Percentiles rank a stretch among this genome's conserved stretches.
Conservation (phyloP, 768 basidiomycete species). For the Terana coerulea region DNA sequence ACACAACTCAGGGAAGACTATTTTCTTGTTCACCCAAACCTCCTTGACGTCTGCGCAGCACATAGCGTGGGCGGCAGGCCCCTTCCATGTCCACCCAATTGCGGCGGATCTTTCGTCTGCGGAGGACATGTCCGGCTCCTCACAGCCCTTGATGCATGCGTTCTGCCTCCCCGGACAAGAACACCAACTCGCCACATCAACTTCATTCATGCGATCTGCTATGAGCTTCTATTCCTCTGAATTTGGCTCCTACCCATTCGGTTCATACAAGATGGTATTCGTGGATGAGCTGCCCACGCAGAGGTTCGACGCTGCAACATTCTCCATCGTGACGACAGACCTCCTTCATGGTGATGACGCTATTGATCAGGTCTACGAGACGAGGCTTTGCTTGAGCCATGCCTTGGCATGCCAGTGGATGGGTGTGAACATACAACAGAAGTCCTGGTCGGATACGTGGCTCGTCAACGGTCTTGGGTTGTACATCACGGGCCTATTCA, state of each 20-base stretch:
- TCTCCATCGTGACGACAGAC: slow-evolving; percentile 77
- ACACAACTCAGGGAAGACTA: slow-evolving; percentile 88
- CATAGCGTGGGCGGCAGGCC: slow-evolving; percentile 92
- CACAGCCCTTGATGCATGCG: slow-evolving; percentile 78
- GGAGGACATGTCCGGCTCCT: slow-evolving; percentile 55
- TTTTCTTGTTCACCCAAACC: slow-evolving; percentile 88
- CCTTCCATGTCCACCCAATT: slow-evolving; percentile 78
- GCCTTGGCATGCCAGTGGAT: slow-evolving; percentile 95
- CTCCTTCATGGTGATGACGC: slow-evolving; percentile 83
- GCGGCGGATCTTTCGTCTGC: slow-evolving; percentile 57
- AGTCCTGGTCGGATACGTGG: slow-evolving; percentile 93
- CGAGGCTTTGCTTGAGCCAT: slow-evolving; percentile 80
- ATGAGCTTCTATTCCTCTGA: slow-evolving; percentile 92
- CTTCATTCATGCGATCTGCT: slow-evolving; percentile 75
- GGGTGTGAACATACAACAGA: slow-evolving; percentile 93
- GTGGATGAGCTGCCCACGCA: slow-evolving; percentile 84
- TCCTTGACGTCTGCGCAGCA: slow-evolving; percentile 93
- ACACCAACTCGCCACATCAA: slow-evolving; percentile 61
- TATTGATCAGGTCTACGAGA: slow-evolving; percentile 91
- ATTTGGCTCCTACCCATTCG: slow-evolving; percentile 94
- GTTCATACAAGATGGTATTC: slow-evolving; percentile 91
- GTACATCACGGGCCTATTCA: slow-evolving; percentile 85
- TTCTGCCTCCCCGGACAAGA: slow-evolving; percentile 93
- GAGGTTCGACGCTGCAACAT: slow-evolving; percentile 80
- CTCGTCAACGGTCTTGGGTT: slow-evolving; percentile 92